Evolutionary conservation across 345 rosid genomes (phyloP).

Genomic region (Lepidium didymum): DNA sequence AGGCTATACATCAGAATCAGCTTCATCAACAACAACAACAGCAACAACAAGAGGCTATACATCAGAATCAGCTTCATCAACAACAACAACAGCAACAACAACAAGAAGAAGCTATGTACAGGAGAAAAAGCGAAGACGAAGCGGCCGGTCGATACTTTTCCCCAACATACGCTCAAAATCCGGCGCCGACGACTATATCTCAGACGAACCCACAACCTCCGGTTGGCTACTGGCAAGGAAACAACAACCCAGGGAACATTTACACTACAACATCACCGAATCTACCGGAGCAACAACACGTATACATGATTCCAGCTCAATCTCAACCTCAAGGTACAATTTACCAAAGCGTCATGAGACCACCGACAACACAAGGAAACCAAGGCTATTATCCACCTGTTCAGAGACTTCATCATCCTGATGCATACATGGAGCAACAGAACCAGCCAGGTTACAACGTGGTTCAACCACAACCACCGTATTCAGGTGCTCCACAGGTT

Average conservation of each 20-base stretch:
- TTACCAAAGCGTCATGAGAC: conserved; percentile 36
- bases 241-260: conserved; percentile 47
- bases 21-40: conserved; percentile 1
- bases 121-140: conserved; percentile 34
- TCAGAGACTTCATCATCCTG: conserved; percentile 49
- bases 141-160: conserved; percentile 38
- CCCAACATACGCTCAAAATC: conserved; percentile 16
- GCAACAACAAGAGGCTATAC: conserved; percentile 13
- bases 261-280: conserved; percentile 35
- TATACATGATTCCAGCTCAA: conserved; percentile 46
- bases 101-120: conserved; percentile 38
- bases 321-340: conserved; percentile 40
- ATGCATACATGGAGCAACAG: conserved; percentile 68
- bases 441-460: conserved; percentile 51
- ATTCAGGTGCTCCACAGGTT: conserved; percentile 25
- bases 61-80: conserved; percentile 13
- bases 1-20: background rate
- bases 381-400: conserved; percentile 62
- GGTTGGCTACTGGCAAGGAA: conserved; percentile 59
- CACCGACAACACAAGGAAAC: conserved; percentile 47
- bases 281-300: conserved; percentile 51
- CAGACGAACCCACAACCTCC: conserved; percentile 32
- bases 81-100: conserved; percentile 10
- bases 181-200: conserved; percentile 16
- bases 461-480: conserved; percentile 37